Conservation (phyloP, 352 stramenopile species). For the Phytopythium delawarense region DNA sequence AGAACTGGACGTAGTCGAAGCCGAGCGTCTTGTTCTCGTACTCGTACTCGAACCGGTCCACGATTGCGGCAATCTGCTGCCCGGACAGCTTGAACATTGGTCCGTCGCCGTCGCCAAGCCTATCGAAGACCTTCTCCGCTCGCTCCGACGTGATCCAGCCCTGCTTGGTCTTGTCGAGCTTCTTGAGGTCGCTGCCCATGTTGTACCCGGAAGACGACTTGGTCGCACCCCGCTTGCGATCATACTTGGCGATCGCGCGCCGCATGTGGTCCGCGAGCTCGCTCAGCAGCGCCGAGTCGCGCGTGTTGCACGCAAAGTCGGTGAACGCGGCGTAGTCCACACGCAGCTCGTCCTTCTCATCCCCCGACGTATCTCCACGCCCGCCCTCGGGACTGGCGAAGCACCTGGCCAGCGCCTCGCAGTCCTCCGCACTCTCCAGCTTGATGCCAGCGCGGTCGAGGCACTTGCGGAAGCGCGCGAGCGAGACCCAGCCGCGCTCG, state of each 20-base stretch:
- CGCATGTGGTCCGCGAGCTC: constrained; percentile 45
- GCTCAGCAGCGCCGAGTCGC: constrained; percentile 58
- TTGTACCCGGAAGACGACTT: constrained; percentile 41
- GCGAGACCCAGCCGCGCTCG: constrained; percentile 25
- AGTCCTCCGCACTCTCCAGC: constrained; percentile 32
- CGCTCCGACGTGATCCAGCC: constrained; percentile 46
- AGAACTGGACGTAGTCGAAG: constrained; percentile 70
- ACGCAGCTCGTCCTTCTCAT: constrained; percentile 12
- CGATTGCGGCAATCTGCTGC: constrained; percentile 28
- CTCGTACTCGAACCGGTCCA: constrained; percentile 68
- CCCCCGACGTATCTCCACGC: constrained; percentile 3
- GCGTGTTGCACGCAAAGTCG: constrained; percentile 65
- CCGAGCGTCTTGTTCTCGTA: constrained; percentile 48
- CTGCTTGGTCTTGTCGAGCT: constrained; percentile 52
- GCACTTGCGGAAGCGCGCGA: constrained; percentile 52
- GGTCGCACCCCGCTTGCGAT: constrained; percentile 28
- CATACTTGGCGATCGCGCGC: constrained; percentile 38
- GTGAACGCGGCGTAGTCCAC: constrained; percentile 58
- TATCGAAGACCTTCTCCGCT: constrained; percentile 24
- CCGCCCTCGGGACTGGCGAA: constrained; percentile 20
- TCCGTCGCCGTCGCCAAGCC: constrained; percentile 14
- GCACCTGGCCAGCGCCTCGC: constrained; percentile 32
- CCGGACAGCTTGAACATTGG: constrained; percentile 36
- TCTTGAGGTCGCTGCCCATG: constrained; percentile 34
- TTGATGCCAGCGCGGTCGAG: constrained; percentile 48